These are phyloP conservation scores for Gastrodia elata DNA, from an alignment of 106 monocot species.

Conservation along the genomic window DNA sequence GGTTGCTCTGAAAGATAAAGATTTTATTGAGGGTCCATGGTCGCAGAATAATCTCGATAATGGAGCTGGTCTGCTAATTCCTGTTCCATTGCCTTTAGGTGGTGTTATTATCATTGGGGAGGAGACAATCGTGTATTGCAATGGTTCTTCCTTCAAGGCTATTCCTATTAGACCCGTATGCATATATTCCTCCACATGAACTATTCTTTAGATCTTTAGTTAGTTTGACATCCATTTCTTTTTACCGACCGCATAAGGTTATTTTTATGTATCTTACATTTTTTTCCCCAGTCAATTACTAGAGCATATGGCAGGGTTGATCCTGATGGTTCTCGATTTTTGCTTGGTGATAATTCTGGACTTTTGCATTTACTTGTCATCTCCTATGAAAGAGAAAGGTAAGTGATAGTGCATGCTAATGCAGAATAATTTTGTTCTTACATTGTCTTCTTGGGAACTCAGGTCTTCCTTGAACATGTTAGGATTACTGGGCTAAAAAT, in stretches of 20 bases:
- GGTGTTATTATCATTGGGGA: slow-evolving; percentile 99
- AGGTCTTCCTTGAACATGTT: background rate
- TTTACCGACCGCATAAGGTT: background rate
- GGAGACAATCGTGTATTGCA: slow-evolving; percentile 94
- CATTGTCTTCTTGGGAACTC: background rate
- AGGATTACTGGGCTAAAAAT: slow-evolving; percentile 97
- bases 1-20: slow-evolving; percentile 95
- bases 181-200: background rate
- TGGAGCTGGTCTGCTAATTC: slow-evolving; percentile 89
- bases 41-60: slow-evolving; percentile 95
- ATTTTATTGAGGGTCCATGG: slow-evolving; percentile 97
- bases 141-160: slow-evolving; percentile 75
- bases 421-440: background rate
- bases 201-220: background rate
- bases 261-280: background rate
- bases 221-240: background rate
- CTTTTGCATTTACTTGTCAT: slow-evolving; percentile 87
- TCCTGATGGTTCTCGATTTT: slow-evolving; percentile 92
- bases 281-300: slow-evolving; percentile 65
- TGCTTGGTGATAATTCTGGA: slow-evolving; percentile 93
- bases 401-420: background rate
- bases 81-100: slow-evolving; percentile 94
- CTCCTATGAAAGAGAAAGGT: slow-evolving; percentile 91
- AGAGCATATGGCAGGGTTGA: slow-evolving; percentile 98
- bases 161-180: slow-evolving; percentile 80